These are phyloP conservation scores for Boeremia lycopersici DNA, from an alignment of 2,329 filamentous ascomycete genomes.

Conservation along the genomic window DNA sequence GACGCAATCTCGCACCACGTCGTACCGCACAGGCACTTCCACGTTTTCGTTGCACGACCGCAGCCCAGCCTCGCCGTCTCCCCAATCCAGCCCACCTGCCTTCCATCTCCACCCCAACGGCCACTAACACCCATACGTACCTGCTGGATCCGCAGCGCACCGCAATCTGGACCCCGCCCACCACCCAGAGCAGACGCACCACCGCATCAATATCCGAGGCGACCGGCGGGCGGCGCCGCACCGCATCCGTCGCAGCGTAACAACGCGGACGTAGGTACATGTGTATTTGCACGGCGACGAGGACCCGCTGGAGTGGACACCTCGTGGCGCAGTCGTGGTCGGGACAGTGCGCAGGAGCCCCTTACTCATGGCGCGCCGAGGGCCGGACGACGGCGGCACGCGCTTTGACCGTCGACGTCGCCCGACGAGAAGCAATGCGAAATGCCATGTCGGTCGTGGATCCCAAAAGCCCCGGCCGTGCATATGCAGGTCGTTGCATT, in stretches of 20 bases:
- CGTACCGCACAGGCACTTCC: too few relatives aligned
- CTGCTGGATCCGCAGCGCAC: too few relatives aligned
- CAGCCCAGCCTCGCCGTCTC: not conserved
- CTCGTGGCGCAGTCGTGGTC: not conserved
- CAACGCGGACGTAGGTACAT: not conserved
- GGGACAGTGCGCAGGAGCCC: not conserved
- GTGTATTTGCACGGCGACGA: not conserved
- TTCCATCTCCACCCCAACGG: not conserved
- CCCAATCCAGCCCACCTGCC: too few relatives aligned
- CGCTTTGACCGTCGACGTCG: not conserved
- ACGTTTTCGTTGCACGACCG: too few relatives aligned
- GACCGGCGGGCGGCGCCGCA: not conserved
- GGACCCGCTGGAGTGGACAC: not conserved
- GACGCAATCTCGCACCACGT: too few relatives aligned
- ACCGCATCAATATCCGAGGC: not conserved
- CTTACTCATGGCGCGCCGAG: not conserved
- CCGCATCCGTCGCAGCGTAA: not conserved
- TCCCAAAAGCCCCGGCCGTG: not conserved
- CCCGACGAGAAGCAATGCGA: too few relatives aligned
- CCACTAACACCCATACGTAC: not conserved
- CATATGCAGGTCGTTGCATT: constrained; percentile 2
- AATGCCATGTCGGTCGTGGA: too few relatives aligned
- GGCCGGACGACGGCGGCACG: not conserved
- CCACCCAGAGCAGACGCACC: not conserved
- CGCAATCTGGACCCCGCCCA: not conserved